Evolutionary conservation across 108 stramenopile genomes (phyloP), one percentile per base, ranked within the genome.

Genomic region (Craspedostauros australis): DNA sequence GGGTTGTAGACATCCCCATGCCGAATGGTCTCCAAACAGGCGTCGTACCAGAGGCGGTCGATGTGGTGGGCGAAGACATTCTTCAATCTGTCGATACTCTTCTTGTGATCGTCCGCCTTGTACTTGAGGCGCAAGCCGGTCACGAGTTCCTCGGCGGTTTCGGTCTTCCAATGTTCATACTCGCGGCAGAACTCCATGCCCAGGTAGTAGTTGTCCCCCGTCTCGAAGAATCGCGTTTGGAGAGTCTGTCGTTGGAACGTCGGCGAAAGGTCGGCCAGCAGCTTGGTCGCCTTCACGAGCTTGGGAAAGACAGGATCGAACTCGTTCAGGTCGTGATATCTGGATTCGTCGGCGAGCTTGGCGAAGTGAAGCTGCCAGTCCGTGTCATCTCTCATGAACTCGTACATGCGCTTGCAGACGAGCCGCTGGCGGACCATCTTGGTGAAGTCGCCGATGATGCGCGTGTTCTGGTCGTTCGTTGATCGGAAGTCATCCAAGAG

Each of bases 151-250:
- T n/a, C 18, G 9, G 47, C 31, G 3, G 28, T 2, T 16, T 32
- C 26, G 37, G 53, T 54, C 33, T 65, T 71, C 70, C 70, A 71
- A 14, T 60, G 48, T 15, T 65, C 64, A 38, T 65, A 71, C 33
- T 60, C 70, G 18, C 62, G 54, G 1, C 64, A 48, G 4, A 71
- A 37, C 39, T 71, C 70, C 70, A 71, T 71, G 12, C 58, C 70
- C 0, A 70, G 34, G 26, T 56, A 70, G 3, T 49, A 64, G 31
- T 71, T 64, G 26, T 71, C 70, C 15, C 63, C 47, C 1, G 70
- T 71, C 24, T 71, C 70, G 38, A 60, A 60, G 47, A 71, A 60
- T 24, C 63, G 57, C 30, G 45, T 54, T 26, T 71, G 70, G 14
- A 67, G 44, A 36, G 52, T 57, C 26, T 55, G 59, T 11, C 72